Evolutionary conservation across 2,329 filamentous ascomycete species (phyloP).

Genomic region (Alternaria atra): DNA sequence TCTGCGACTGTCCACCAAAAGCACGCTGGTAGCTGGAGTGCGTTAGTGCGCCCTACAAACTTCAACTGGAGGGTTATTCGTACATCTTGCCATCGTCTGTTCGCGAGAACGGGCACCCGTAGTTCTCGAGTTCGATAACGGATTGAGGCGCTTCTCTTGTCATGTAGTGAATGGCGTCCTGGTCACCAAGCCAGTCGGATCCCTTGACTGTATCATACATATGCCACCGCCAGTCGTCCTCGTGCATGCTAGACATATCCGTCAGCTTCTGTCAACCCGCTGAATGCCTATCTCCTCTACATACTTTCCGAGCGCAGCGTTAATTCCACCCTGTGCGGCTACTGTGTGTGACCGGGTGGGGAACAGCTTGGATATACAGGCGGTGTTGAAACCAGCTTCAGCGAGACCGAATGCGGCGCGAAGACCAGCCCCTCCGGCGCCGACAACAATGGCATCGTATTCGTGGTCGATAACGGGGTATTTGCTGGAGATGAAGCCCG

Average conservation of each 20-base stretch:
- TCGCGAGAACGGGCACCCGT: constrained; percentile 95
- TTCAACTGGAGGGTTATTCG: constrained; percentile 21
- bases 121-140: constrained; percentile 95
- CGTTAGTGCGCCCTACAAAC: constrained; percentile 14
- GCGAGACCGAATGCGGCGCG: constrained; percentile 86
- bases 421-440: constrained; percentile 81
- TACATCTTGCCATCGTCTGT: constrained; percentile 96
- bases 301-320: constrained; percentile 82
- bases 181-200: constrained; percentile 96
- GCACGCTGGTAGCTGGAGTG: constrained; percentile 85
- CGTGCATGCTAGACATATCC: constrained; percentile 74
- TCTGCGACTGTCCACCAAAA: constrained; percentile 95
- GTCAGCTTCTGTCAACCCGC: constrained; percentile 29
- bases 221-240: constrained; percentile 99
- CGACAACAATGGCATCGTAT: constrained; percentile 96
- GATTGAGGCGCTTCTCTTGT: constrained; percentile 90
- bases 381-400: constrained; percentile 89
- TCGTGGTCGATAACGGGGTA: constrained; percentile 99
- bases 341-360: constrained; percentile 87
- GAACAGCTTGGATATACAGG: constrained; percentile 86
- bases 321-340: constrained; percentile 80
- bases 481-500: constrained; percentile 84
- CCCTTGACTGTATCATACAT: constrained; percentile 99
- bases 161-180: constrained; percentile 99
- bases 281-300: constrained; percentile 22